Evolutionary conservation across 495 filamentous ascomycete species (phyloP), one percentile per base, ranked within the genome.

Genomic region (Penicillium simplicissimum): DNA sequence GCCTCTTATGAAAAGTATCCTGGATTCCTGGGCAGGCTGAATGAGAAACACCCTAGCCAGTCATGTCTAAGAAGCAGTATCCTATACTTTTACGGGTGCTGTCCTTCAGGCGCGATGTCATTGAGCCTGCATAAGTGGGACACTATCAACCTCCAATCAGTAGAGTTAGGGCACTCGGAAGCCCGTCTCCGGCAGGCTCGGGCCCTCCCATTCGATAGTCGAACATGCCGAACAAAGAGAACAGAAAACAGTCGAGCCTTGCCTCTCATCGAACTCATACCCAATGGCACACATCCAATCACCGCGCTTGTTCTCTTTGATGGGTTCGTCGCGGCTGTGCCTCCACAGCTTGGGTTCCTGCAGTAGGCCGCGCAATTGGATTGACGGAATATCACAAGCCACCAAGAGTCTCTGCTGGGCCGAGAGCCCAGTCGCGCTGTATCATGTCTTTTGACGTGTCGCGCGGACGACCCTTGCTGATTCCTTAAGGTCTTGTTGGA

Each of bases 261-360:
- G 31, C 42, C 51, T 65, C 48, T 31, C 28, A 31, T 31, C 4
- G 28, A 25, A 31, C 28, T 21, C 40, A 45, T 34, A 23, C 35
- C 17, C 21, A 28, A 34, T 36, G 48, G 48, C 31, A 53, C 51
- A 45, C 45, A 59, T 38, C 65, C 62, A 67, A 65, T 67, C 37
- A 56, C 34, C 42, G n/a, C 57, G 42, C 14, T 21, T 34, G 51
- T 52, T 31, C 40, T 55, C 42, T 25, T 59, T 9, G 25, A 55
- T 42, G 31, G 55, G 59, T 52, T 37, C 54, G 56, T 70, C 63
- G 56, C 55, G 57, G 59, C 62, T 66, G 58, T 59, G 62, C 62
- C 56, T 73, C 72, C 71, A 63, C 72, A 59, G 47, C 66, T 60
- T 66, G 28, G 62, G 76, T 79, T 75, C 76, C 76, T 79, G 76